phyloP scores from a whole-genome alignment of 2,329 filamentous ascomycete genomes.

The Madurella fahalii region DNA sequence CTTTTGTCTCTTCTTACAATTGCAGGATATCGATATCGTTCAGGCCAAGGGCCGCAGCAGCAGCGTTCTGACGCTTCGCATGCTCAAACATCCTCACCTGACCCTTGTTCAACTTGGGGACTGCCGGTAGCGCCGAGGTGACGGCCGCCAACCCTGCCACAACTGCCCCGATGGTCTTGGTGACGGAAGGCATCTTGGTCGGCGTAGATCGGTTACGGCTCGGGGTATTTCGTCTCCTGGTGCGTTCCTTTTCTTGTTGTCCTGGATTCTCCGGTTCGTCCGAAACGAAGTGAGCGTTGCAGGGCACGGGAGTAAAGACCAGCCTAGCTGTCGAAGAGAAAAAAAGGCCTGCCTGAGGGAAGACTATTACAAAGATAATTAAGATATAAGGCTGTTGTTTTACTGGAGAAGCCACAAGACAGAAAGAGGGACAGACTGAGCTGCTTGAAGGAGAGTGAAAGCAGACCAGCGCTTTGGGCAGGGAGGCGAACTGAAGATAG shows the following conservation, averaged over 20 bases:
- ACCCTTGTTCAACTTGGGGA: constrained; percentile 39
- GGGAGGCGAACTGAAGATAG: constrained; percentile 32
- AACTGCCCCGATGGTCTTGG: constrained; percentile 40
- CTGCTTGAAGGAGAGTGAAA: constrained; percentile 34
- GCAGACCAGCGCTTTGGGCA: constrained; percentile 49
- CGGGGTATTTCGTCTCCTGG: constrained; percentile 24
- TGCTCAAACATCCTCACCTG: constrained; percentile 46
- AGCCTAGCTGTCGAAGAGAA: constrained; percentile 35
- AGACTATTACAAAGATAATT: constrained; percentile 28
- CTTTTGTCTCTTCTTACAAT: constrained; percentile 49
- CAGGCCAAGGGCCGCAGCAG: constrained; percentile 44
- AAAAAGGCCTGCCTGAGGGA: constrained; percentile 19
- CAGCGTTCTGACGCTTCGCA: constrained; percentile 48
- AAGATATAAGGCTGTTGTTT: constrained; percentile 11
- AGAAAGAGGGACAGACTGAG: constrained; percentile 25
- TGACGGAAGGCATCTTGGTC: constrained; percentile 43
- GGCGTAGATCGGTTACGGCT: constrained; percentile 24
- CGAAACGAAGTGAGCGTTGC: constrained; percentile 19
- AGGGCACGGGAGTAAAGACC: constrained; percentile 33
- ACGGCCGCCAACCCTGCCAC: constrained; percentile 44
- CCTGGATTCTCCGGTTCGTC: constrained; percentile 24
- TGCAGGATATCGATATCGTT: constrained; percentile 54
- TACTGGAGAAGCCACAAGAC: constrained; percentile 11
- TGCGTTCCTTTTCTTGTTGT: constrained; percentile 25
- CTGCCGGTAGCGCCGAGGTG: constrained; percentile 45